Conservation (phyloP, 179 eudicot species). For the Drosera spatulata region DNA sequence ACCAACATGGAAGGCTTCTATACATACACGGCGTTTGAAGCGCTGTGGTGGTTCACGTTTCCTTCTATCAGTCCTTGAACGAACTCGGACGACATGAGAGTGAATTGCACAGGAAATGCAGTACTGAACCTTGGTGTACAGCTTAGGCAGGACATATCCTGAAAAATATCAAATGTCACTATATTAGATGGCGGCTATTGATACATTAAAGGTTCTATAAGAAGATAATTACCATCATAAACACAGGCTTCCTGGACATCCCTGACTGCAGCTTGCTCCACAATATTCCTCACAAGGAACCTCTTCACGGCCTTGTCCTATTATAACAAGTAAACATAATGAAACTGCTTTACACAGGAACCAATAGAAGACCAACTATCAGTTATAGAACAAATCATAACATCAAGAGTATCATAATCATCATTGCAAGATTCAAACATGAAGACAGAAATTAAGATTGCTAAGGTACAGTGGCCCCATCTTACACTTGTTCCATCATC, state of each 20-base stretch:
- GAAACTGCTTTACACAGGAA: too few relatives aligned
- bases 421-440: too few relatives aligned
- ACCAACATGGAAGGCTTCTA: too few relatives aligned
- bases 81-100: slow-evolving; percentile 83
- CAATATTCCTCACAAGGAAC: slow-evolving; percentile 26
- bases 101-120: slow-evolving; percentile 25
- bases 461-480: too few relatives aligned
- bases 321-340: too few relatives aligned
- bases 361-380: too few relatives aligned
- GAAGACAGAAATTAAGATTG: too few relatives aligned
- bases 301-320: slow-evolving; percentile 25
- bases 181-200: not conserved
- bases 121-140: slow-evolving; percentile 2
- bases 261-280: slow-evolving; percentile 23
- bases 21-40: too few relatives aligned
- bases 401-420: too few relatives aligned
- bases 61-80: slow-evolving; percentile 20
- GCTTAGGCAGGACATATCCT: slow-evolving; percentile 49
- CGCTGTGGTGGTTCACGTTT: slow-evolving; percentile 34
- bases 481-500: too few relatives aligned
- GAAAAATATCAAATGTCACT: not conserved
- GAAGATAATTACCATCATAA: not conserved
- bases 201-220: not conserved
- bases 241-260: slow-evolving; percentile 11
- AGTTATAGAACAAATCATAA: too few relatives aligned